Percentiles rank a stretch among this genome's conserved stretches.
These are phyloP conservation scores for Cairneyella variabilis DNA, from an alignment of 495 filamentous ascomycete species.

Conservation along the genomic window DNA sequence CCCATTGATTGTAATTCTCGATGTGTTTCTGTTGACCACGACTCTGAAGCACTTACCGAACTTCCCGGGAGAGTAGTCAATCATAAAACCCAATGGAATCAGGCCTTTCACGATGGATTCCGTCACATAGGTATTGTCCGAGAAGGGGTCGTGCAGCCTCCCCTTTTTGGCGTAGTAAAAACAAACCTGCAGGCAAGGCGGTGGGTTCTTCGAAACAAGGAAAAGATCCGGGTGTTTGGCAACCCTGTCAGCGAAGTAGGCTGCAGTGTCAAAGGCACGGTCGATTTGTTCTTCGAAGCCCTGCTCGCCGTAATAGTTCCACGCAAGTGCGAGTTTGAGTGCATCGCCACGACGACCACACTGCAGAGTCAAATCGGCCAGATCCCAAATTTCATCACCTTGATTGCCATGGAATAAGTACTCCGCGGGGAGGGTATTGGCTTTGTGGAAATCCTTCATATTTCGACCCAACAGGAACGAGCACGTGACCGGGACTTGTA, in stretches of 20 bases:
- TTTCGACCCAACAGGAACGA: slow-evolving; percentile 82
- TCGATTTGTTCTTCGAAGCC: slow-evolving; percentile 26
- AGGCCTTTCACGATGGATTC: slow-evolving; percentile 60
- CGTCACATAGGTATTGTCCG: slow-evolving; percentile 68
- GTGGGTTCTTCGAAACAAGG: slow-evolving; percentile 69
- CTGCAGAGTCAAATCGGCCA: slow-evolving; percentile 91
- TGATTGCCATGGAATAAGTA: slow-evolving; percentile 71
- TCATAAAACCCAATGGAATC: slow-evolving; percentile 78
- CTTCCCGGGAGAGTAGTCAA: slow-evolving; percentile 83
- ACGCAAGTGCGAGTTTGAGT: slow-evolving; percentile 81
- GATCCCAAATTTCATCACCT: slow-evolving; percentile 70
- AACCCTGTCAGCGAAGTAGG: slow-evolving; percentile 33
- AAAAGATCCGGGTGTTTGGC: slow-evolving; percentile 53
- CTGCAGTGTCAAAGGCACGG: slow-evolving; percentile 23
- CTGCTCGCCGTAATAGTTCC: slow-evolving; percentile 77
- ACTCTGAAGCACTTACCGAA: slow-evolving; percentile 83
- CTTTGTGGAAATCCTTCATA: slow-evolving; percentile 66
- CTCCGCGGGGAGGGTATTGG: slow-evolving; percentile 81
- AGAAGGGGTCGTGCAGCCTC: slow-evolving; percentile 42
- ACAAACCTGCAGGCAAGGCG: slow-evolving; percentile 90
- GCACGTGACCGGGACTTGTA: slow-evolving; percentile 86
- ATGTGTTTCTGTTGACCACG: slow-evolving; percentile 77
- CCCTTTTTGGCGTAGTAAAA: slow-evolving; percentile 76
- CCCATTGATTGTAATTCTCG: slow-evolving; percentile 67
- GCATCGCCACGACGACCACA: slow-evolving; percentile 84